A percentile compares a stretch with the other conserved stretches of the same genome.
Conservation (phyloP, 768 basidiomycete species). For the Serendipita sp. region DNA sequence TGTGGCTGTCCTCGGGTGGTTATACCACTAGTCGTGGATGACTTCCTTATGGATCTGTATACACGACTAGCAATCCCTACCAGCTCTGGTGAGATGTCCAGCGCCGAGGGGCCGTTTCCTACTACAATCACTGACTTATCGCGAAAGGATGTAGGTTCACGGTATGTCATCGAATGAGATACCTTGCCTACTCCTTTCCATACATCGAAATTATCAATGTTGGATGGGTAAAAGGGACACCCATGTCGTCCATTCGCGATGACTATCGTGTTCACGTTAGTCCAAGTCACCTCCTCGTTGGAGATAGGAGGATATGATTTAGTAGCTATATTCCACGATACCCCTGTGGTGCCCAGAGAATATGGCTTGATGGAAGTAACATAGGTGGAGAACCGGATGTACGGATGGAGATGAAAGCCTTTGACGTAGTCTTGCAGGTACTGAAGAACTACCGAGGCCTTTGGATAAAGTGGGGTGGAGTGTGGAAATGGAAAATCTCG, state of each 20-base stretch:
- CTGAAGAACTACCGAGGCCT: slow-evolving; percentile 38
- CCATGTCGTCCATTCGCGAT: slow-evolving; percentile 65
- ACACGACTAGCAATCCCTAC: slow-evolving; percentile 11
- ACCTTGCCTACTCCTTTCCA: slow-evolving; percentile 42
- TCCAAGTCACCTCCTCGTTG: neutral
- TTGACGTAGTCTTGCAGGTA: slow-evolving; percentile 55
- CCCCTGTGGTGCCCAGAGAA: slow-evolving; percentile 19
- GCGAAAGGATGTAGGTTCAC: slow-evolving; percentile 26
- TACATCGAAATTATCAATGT: slow-evolving; percentile 23
- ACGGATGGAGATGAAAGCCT: slow-evolving; percentile 39
- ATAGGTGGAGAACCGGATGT: slow-evolving; percentile 44
- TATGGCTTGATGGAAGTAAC: slow-evolving; percentile 24
- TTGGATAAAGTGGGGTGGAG: slow-evolving; percentile 41
- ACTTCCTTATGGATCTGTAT: neutral
- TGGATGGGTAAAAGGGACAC: slow-evolving; percentile 39
- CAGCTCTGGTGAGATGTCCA: slow-evolving; percentile 50
- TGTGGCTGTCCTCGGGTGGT: neutral
- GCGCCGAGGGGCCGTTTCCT: slow-evolving; percentile 44
- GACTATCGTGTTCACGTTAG: slow-evolving; percentile 45
- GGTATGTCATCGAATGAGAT: slow-evolving; percentile 52
- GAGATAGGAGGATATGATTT: slow-evolving; percentile 14
- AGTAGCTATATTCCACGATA: slow-evolving; percentile 36
- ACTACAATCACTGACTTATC: slow-evolving; percentile 27
- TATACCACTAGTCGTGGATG: neutral
- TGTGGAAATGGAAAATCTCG: slow-evolving; percentile 49